Evolutionary conservation across 345 rosid species (phyloP).

Genomic region (Citrus sp.): DNA sequence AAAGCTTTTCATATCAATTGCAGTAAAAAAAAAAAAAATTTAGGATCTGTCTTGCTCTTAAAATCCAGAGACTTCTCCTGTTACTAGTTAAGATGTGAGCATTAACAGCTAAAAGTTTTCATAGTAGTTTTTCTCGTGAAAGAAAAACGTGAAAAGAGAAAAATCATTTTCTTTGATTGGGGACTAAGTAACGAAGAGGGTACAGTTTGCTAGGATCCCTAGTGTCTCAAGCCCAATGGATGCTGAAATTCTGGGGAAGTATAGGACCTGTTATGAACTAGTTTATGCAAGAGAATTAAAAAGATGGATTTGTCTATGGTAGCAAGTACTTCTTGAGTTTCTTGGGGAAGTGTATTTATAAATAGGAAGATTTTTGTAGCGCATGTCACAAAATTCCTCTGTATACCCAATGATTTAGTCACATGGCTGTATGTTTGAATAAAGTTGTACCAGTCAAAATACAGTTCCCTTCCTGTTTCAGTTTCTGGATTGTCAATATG

Average conservation of each 20-base stretch:
- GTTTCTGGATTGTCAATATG: neutral
- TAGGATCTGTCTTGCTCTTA: no score
- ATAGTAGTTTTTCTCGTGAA: neutral
- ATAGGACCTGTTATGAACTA: no score
- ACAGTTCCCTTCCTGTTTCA: neutral
- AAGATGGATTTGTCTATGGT: no score
- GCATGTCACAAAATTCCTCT: neutral
- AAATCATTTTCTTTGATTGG: no score
- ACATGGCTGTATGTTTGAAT: neutral
- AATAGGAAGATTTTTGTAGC: neutral
- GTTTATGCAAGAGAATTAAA: no score
- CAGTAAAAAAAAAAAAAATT: no score
- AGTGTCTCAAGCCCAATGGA: no score
- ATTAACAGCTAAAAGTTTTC: neutral
- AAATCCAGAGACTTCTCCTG: neutral
- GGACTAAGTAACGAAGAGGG: no score
- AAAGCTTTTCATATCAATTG: no score
- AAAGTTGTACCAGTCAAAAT: neutral
- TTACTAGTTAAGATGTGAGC: neutral
- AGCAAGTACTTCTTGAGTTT: neutral
- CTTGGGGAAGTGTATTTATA: neutral
- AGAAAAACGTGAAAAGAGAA: neutral
- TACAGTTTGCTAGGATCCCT: no score
- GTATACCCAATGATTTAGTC: no score
- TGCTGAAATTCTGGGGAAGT: no score